Percentiles rank a stretch among this genome's conserved stretches.
Conservation (phyloP, 768 basidiomycete genomes). For the Udeniomyces megalosporus region DNA sequence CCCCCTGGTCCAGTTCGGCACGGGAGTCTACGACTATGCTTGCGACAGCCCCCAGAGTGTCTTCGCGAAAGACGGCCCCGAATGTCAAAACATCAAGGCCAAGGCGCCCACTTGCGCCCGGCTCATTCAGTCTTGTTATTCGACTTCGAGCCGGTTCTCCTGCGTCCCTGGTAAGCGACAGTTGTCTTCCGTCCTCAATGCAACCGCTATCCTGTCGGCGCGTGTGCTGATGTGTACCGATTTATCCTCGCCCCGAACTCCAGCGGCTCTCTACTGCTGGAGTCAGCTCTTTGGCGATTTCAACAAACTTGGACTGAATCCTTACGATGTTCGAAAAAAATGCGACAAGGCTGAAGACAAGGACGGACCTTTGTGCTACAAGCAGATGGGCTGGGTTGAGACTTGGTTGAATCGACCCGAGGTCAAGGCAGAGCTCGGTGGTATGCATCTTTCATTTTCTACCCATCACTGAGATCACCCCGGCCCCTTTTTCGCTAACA, state of each 20-base stretch:
- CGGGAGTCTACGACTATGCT: slow-evolving; percentile 58
- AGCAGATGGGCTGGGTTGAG: slow-evolving; percentile 72
- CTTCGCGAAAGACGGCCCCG: slow-evolving; percentile 47
- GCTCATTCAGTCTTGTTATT: slow-evolving; percentile 48
- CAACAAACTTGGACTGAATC: slow-evolving; percentile 59
- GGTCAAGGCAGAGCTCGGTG: slow-evolving; percentile 66
- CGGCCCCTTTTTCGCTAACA: slow-evolving; percentile 34
- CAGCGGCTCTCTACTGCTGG: slow-evolving; percentile 61
- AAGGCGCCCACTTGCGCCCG: slow-evolving; percentile 60
- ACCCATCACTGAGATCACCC: slow-evolving; percentile 41
- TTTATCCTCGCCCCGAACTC: neutral
- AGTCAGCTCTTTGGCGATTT: slow-evolving; percentile 54
- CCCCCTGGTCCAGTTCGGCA: slow-evolving; percentile 53
- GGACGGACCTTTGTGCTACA: slow-evolving; percentile 38
- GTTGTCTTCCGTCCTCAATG: neutral
- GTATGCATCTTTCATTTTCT: slow-evolving; percentile 42
- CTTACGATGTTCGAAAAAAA: slow-evolving; percentile 47
- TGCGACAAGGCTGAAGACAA: slow-evolving; percentile 59
- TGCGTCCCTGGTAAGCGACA: slow-evolving; percentile 31
- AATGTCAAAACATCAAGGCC: slow-evolving; percentile 45
- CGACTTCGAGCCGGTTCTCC: slow-evolving; percentile 26
- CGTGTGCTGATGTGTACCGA: slow-evolving; percentile 30
- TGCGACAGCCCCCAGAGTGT: slow-evolving; percentile 49
- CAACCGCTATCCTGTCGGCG: neutral
- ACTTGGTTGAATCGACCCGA: slow-evolving; percentile 64